These are phyloP conservation scores for Crotalaria pallida DNA, from an alignment of 306 rosid species.

Conservation along the genomic window DNA sequence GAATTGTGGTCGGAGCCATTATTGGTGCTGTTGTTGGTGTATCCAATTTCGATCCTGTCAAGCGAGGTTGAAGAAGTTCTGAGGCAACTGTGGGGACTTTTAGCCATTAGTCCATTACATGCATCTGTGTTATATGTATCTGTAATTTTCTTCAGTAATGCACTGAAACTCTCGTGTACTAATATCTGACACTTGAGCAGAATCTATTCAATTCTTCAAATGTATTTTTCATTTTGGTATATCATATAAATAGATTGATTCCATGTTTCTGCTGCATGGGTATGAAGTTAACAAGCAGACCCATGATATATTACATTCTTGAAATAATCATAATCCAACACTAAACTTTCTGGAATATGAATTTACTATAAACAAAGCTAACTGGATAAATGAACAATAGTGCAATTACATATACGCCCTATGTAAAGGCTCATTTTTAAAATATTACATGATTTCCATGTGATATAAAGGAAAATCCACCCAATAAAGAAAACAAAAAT, in stretches of 20 bases:
- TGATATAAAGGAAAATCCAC: neutral
- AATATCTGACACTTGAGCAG: slow-evolving; percentile 30
- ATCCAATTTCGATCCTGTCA: slow-evolving; percentile 89
- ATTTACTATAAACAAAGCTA: slow-evolving; percentile 7
- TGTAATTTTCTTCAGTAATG: slow-evolving; percentile 28
- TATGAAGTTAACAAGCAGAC: slow-evolving; percentile 13
- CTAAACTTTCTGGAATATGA: neutral
- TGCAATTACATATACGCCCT: neutral
- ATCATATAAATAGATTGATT: neutral
- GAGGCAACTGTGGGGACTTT: neutral
- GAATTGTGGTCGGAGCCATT: slow-evolving; percentile 48
- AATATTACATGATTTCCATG: neutral
- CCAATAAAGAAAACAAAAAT: neutral
- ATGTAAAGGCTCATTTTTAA: too few relatives aligned
- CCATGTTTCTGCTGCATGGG: slow-evolving; percentile 3
- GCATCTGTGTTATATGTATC: slow-evolving; percentile 27
- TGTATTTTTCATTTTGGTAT: neutral
- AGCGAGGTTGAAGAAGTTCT: slow-evolving; percentile 54
- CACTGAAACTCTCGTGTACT: slow-evolving; percentile 29
- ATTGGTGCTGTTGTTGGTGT: slow-evolving; percentile 83
- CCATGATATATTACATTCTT: neutral
- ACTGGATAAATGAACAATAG: neutral
- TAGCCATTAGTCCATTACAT: slow-evolving; percentile 17
- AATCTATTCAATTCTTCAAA: slow-evolving; percentile 29
- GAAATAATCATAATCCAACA: neutral